Base-by-base conservation (phyloP, 768 basidiomycete species). In the Hydnum rufescens region DNA sequence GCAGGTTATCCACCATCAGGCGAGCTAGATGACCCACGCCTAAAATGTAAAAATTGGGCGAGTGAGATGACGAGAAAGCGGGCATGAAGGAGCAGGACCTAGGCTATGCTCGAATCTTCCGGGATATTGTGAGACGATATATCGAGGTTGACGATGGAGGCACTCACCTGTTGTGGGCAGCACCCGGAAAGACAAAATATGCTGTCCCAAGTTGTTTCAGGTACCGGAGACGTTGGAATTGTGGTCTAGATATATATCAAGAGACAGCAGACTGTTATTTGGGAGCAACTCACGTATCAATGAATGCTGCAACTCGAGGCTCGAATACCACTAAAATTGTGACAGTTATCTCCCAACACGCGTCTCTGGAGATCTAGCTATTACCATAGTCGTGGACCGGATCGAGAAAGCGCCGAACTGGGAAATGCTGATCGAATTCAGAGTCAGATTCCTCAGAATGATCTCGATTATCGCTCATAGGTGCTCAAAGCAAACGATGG, bases 21-120 rank as follows among this genome's bases (percentile, higher is more conserved):
- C 80, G 73, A 0, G 82, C 78, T 8, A 88, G 74, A 61, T 77
- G 74, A 0, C 77, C 81, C 16, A 86, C 83, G 26, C 85, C 85
- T 88, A 55, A 5, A 30, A 19, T 29, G 32, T 13, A 16, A 28
- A 47, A 47, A 47, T 13, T 8, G 8, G 26, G 13, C 44, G 44
- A 47, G 25, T 39, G n/a, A 4, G 25, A 8, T 51, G 43, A 55
- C 19, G 39, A 13, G 13, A 13, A 13, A 13, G 36, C 36, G 36
- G 36, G n/a, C n/a, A n/a, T n/a, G n/a, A n/a, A n/a, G n/a, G n/a
- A n/a, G n/a, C n/a, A n/a, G 13, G 8, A 47, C 44, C 44, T 16
- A 47, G 44, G 26, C 44, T 13, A 28, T 47, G 44, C 26, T 47
- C 44, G 26, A 47, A 47, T 26, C 44, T 47, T 16, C 13, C 8